Conservation (phyloP, 2,329 filamentous ascomycete species). For the Elsinoe perseae region DNA sequence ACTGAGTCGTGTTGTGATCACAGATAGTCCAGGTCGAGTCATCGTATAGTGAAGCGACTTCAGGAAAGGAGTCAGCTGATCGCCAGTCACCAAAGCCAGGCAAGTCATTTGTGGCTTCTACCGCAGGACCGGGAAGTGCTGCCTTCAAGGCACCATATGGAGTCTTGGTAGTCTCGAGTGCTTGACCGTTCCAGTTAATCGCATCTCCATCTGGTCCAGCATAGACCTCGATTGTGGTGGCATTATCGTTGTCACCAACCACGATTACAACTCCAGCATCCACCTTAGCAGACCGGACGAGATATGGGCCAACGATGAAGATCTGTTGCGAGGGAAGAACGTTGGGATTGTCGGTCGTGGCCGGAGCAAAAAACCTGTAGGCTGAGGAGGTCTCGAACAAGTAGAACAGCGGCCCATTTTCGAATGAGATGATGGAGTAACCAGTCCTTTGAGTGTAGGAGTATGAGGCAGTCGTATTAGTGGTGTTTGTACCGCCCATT, state of each 20-base stretch:
- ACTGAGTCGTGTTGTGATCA: slow-evolving; percentile 30
- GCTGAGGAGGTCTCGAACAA: slow-evolving; percentile 47
- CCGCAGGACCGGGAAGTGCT: slow-evolving; percentile 23
- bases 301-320: slow-evolving; percentile 36
- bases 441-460: slow-evolving; percentile 15
- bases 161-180: slow-evolving; percentile 27
- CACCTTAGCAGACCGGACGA: slow-evolving; percentile 30
- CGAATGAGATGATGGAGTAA: slow-evolving; percentile 39
- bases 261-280: slow-evolving; percentile 31
- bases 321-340: slow-evolving; percentile 40
- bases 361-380: slow-evolving; percentile 51
- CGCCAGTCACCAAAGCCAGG: slow-evolving; percentile 42
- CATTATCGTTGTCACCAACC: slow-evolving; percentile 32
- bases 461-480: slow-evolving; percentile 7
- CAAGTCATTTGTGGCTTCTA: slow-evolving; percentile 27
- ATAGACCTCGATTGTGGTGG: slow-evolving; percentile 34
- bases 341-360: slow-evolving; percentile 40
- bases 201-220: slow-evolving; percentile 28
- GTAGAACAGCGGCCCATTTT: slow-evolving; percentile 44
- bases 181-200: slow-evolving; percentile 35
- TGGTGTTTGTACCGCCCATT: background rate
- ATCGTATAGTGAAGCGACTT: slow-evolving; percentile 39
- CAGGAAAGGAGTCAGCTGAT: slow-evolving; percentile 43
- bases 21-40: slow-evolving; percentile 39
- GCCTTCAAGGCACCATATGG: slow-evolving; percentile 33